Evolutionary conservation across 352 stramenopile species (phyloP).

Genomic region (Thalassiosira hispida): DNA sequence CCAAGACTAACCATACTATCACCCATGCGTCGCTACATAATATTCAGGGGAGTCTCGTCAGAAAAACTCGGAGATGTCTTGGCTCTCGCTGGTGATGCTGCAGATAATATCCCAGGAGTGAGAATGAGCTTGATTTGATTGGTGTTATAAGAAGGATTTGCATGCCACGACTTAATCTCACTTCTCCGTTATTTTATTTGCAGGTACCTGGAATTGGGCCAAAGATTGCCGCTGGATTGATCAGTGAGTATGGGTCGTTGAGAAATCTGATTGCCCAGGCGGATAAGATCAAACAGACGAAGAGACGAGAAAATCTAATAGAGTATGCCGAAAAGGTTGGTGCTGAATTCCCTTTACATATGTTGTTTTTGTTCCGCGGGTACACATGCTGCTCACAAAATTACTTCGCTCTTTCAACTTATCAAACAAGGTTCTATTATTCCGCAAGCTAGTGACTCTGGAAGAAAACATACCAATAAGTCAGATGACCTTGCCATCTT

Average conservation of each 20-base stretch:
- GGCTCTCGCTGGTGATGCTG: slow-evolving; percentile 82
- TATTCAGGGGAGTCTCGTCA: slow-evolving; percentile 59
- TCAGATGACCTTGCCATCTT: slow-evolving; percentile 37
- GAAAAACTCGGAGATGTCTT: slow-evolving; percentile 81
- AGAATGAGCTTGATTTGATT: neutral
- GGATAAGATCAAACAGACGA: slow-evolving; percentile 68
- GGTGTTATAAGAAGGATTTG: neutral
- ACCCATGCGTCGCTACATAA: neutral
- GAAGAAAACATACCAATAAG: slow-evolving; percentile 62
- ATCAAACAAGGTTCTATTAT: slow-evolving; percentile 46
- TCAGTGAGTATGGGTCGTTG: slow-evolving; percentile 79
- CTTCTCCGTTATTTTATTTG: neutral
- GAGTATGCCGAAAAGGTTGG: slow-evolving; percentile 55
- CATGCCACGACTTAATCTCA: too few species aligned
- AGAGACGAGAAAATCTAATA: slow-evolving; percentile 67
- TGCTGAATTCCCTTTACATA: neutral
- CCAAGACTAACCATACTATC: neutral
- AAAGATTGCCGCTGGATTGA: slow-evolving; percentile 81
- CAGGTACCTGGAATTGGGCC: slow-evolving; percentile 77
- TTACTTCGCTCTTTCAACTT: slow-evolving; percentile 16
- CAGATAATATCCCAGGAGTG: slow-evolving; percentile 86
- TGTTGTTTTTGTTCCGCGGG: neutral
- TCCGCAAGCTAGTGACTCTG: slow-evolving; percentile 67
- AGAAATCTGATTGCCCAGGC: slow-evolving; percentile 71
- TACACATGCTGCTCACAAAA: slow-evolving; percentile 10